These are phyloP conservation scores for Xylaria flabelliformis DNA, from an alignment of 495 filamentous ascomycete species.

Conservation along the genomic window DNA sequence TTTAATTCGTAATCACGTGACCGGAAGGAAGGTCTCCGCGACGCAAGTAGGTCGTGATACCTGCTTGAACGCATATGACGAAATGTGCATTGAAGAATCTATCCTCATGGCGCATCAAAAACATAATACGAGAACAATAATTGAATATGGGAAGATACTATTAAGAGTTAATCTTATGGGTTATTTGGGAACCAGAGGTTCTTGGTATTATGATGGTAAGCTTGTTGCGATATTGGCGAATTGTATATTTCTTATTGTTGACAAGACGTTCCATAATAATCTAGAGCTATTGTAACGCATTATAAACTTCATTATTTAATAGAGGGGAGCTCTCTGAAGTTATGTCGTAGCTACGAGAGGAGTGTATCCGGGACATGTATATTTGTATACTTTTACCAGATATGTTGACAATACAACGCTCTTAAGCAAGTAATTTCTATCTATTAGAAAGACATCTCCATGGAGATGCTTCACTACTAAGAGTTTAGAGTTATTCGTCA, in stretches of 20 bases:
- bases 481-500: not conserved
- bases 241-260: not conserved
- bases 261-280: not conserved
- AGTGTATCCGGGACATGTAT: not conserved
- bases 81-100: not conserved
- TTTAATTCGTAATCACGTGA: conserved; percentile 20
- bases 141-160: not conserved
- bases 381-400: not conserved
- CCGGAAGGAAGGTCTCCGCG: conserved; percentile 20
- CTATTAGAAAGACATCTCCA: not conserved
- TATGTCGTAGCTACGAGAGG: not conserved
- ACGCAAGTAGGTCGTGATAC: not conserved
- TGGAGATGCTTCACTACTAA: not conserved
- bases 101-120: not conserved
- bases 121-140: not conserved
- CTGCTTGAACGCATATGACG: no score
- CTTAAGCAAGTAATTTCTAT: not conserved
- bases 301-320: not conserved
- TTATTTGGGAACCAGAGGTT: no score
- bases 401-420: not conserved
- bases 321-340: not conserved
- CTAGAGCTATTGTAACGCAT: not conserved
- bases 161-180: not conserved
- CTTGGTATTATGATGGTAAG: not conserved
- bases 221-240: not conserved